Percentiles rank a stretch among this genome's conserved stretches.
Conservation (phyloP, 768 basidiomycete species). For the Collybia nuda region DNA sequence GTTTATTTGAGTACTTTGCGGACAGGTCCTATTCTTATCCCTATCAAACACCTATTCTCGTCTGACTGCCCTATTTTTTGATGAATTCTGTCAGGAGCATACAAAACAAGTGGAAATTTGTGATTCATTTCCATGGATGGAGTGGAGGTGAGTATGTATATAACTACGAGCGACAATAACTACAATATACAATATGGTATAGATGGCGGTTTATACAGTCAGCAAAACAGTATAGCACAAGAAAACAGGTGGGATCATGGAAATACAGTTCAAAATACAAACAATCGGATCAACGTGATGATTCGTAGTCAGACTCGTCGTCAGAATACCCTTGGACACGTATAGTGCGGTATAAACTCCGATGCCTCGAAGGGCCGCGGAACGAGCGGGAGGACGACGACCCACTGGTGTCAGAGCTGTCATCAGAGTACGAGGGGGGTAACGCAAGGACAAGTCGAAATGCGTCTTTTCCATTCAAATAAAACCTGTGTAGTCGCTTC, state of each 20-base stretch:
- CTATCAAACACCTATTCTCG: no score
- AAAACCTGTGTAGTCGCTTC: conserved; percentile 93
- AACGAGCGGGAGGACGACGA: conserved; percentile 19
- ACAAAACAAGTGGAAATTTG: no score
- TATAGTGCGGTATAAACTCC: conserved; percentile 38
- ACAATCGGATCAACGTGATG: conserved; percentile 26
- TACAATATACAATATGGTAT: conserved; percentile 4
- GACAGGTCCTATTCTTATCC: no score
- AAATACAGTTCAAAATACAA: neutral
- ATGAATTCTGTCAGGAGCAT: no score
- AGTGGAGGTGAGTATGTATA: neutral
- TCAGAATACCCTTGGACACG: conserved; percentile 44
- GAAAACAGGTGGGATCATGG: neutral
- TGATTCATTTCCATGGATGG: no score
- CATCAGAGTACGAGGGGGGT: conserved; percentile 37
- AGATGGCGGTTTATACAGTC: neutral
- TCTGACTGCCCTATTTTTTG: no score
- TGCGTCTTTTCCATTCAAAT: conserved; percentile 96
- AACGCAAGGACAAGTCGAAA: conserved; percentile 77
- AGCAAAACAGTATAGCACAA: no score
- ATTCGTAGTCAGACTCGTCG: conserved; percentile 39
- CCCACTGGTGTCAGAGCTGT: conserved; percentile 27
- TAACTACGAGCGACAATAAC: neutral
- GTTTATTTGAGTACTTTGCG: no score
- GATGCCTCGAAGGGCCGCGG: conserved; percentile 19